Evolutionary conservation across 73 alveolate genomes (phyloP), one percentile per base, ranked within the genome.

Genomic region (Paramecium sonneborni): DNA sequence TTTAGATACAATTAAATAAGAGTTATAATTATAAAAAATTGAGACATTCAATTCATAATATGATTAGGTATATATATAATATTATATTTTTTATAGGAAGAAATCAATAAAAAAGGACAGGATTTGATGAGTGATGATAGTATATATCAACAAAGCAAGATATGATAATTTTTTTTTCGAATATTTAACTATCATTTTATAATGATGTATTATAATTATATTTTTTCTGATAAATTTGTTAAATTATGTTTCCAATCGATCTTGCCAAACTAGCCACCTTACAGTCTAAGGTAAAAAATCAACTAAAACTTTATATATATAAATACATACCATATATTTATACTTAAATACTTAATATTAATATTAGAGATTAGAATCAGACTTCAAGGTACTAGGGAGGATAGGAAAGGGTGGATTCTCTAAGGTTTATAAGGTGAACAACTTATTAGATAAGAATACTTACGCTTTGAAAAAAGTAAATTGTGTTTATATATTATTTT

Each of bases 341-440:
- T 21, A 52, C 68, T 52, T 52, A 52, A 20, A 52, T 52, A n/a
- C 62, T 43, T 52, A 55, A 26, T 62, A 56, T 37, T 57, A 32
- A 56, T 58, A 28, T 34, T 58, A 91, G 95, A 72, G 91, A 44
- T 82, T 74, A 39, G 93, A 91, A 56, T 62, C 86, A 34, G 92
- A 91, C 93, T 91, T 91, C 95, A 91, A 52, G 46, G 86, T 74
- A 85, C 92, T 91, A 88, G 86, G 87, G 93, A 91, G 82, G 95
- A 91, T 91, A 26, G 95, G 95, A 21, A 52, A 84, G 82, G 95
- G 95, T 48, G 95, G 95, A 72, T 91, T 76, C 74, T 88, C 92
- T 46, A 74, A 76, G 46, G 95, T 91, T 24, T 91, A 91, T 84
- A 84, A 85, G 39, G 95, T 91, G 32, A 76, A 41, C 26, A 84